These are phyloP conservation scores for Exidia glandulosa DNA, from an alignment of 768 basidiomycete genomes.

Conservation along the genomic window DNA sequence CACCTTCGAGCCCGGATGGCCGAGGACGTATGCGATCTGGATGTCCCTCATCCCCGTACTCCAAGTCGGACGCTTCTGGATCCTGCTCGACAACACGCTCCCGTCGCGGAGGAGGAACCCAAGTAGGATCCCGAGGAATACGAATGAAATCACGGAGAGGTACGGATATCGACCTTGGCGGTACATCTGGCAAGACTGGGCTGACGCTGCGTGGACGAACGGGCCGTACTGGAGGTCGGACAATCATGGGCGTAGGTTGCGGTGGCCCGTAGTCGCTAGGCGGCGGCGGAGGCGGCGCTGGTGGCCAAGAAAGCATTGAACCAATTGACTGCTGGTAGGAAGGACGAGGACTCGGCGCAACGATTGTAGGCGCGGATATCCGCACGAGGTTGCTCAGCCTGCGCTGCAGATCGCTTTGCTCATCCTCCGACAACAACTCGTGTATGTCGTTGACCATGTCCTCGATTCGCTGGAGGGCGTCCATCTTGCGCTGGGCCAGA, in stretches of 20 bases:
- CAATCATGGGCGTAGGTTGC: background rate
- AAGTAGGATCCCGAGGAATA: no score
- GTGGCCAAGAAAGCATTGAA: background rate
- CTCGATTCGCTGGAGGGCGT: constrained; percentile 22
- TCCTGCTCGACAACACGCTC: no score
- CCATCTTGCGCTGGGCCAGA: constrained; percentile 18
- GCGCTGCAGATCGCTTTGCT: background rate
- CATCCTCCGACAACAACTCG: constrained; percentile 1
- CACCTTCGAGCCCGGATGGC: no score
- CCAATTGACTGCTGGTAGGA: background rate
- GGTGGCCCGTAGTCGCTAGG: background rate
- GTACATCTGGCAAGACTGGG: background rate
- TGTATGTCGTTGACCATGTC: constrained; percentile 14
- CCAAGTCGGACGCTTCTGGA: no score
- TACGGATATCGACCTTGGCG: background rate
- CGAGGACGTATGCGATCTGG: no score
- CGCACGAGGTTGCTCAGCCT: constrained; percentile 1
- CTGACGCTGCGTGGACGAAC: background rate
- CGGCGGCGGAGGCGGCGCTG: background rate
- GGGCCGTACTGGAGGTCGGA: background rate
- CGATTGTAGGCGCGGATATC: background rate
- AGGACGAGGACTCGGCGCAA: background rate
- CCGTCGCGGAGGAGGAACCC: background rate
- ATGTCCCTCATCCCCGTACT: no score
- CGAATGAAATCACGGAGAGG: background rate